Evolutionary conservation across 2,329 filamentous ascomycete species (phyloP), one percentile per base, ranked within the genome.

Genomic region (Phaeosphaeria sp.): DNA sequence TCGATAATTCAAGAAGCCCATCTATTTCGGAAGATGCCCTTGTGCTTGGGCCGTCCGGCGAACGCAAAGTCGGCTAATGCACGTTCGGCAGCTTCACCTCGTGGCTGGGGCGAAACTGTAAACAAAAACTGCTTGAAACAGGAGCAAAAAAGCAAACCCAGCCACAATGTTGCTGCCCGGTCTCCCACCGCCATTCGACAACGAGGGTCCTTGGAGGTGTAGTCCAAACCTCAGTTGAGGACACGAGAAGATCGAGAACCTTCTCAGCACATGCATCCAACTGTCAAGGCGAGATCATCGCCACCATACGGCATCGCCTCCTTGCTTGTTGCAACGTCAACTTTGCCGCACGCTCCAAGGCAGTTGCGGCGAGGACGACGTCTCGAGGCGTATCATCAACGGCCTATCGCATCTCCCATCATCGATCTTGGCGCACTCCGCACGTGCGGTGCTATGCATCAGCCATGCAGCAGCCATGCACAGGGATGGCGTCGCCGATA

Each of bases 91-190:
- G 51, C 45, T 47, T 54, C 42, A 48, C 47, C 55, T 58, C 51
- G 55, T 58, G 55, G 47, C 51, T 53, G 33, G 42, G 51, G 45
- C 42, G 44, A 39, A 57, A 47, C 24, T 30, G 20, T 25, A 25
- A 27, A 22, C 27, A 21, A 21, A 36, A 33, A 24, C 20, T 24
- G 42, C 21, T 24, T 24, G 22, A 48, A 52, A 22, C 17, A 36
- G n/a, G 33, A 17, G 20, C n/a, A 2, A 18, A 21, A 30, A 21
- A 36, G 25, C 3, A 22, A 18, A 33, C 18, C 39, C 24, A 22
- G 25, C 15, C 20, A n/a, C 13, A 13, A 25, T 46, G 21, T 15
- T 21, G 40, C n/a, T 15, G 20, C 39, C 36, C 18, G 49, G 25
- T n/a, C 21, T 18, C 22, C 18, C 15, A 30, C 39, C 49, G 39